Conservation (phyloP, 495 filamentous ascomycete genomes). For the Tuber aestivum region DNA sequence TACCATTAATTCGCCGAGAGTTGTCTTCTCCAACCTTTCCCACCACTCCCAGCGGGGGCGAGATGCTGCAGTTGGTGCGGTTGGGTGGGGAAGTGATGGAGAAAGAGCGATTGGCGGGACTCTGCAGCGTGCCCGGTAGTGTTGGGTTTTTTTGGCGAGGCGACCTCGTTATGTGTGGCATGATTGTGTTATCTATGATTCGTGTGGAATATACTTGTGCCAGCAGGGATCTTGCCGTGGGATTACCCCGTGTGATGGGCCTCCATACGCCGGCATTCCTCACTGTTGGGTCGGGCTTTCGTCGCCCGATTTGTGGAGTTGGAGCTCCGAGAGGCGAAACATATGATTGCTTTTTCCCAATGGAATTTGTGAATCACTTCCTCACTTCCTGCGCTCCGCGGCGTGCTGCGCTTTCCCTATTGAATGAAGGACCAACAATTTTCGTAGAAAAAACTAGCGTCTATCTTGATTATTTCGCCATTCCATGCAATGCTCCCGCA, state of each 20-base stretch:
- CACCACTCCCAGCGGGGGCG: background rate
- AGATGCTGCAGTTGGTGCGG: background rate
- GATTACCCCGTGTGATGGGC: background rate
- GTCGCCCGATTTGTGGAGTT: background rate
- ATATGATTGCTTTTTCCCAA: background rate
- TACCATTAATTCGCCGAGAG: background rate
- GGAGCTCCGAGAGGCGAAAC: background rate
- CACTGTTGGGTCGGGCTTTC: background rate
- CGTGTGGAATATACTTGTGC: background rate
- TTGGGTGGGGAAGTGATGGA: background rate
- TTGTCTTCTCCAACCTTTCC: background rate
- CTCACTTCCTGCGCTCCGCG: background rate
- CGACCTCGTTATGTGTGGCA: too few relatives aligned
- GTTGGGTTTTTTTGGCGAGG: background rate
- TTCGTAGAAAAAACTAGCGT: background rate
- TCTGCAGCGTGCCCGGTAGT: background rate
- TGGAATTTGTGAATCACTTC: background rate
- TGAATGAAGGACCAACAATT: background rate
- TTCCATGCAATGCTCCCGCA: background rate
- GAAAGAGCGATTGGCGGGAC: background rate
- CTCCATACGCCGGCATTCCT: background rate
- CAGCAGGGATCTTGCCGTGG: background rate
- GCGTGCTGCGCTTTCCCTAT: background rate
- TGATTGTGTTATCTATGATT: background rate
- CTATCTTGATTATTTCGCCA: background rate